Evolutionary conservation across 2,329 filamentous ascomycete species (phyloP).

Genomic region (Coniochaeta hoffmannii): DNA sequence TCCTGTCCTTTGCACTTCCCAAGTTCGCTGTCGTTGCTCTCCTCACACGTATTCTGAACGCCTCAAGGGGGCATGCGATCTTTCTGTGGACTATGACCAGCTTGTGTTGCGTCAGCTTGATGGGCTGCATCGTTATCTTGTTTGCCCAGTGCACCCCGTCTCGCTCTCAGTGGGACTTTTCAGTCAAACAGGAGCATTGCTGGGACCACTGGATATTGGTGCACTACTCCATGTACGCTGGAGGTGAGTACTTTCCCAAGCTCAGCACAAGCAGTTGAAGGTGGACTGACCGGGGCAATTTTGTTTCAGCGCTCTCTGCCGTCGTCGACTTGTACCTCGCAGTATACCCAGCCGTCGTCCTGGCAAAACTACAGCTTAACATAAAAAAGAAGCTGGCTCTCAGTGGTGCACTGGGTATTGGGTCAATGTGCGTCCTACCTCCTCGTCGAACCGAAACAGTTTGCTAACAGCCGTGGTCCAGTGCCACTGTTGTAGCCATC

Average conservation of each 20-base stretch:
- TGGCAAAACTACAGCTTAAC: slow-evolving; percentile 28
- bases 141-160: slow-evolving; percentile 34
- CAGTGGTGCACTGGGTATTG: slow-evolving; percentile 28
- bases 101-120: slow-evolving; percentile 20
- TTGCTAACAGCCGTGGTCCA: slow-evolving; percentile 4
- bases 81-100: slow-evolving; percentile 29
- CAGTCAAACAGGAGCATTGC: slow-evolving; percentile 25
- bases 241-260: slow-evolving; percentile 18
- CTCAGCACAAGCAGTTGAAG: neutral
- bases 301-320: slow-evolving; percentile 21
- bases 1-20: slow-evolving; percentile 30
- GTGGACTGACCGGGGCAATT: neutral
- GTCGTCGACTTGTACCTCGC: slow-evolving; percentile 34
- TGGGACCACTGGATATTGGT: slow-evolving; percentile 27
- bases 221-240: slow-evolving; percentile 29
- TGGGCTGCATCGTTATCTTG: slow-evolving; percentile 29
- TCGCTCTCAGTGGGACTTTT: slow-evolving; percentile 29
- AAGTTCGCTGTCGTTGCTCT: slow-evolving; percentile 33
- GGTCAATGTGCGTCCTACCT: slow-evolving; percentile 21
- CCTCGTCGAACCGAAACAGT: neutral
- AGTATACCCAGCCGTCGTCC: slow-evolving; percentile 29
- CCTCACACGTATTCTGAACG: slow-evolving; percentile 29
- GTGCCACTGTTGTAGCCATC: slow-evolving; percentile 19
- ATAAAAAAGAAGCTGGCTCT: slow-evolving; percentile 32
- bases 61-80: slow-evolving; percentile 20